These are phyloP conservation scores for Prillingera fragicola DNA, from an alignment of 1,284 basidiomycete genomes.

Conservation along the genomic window DNA sequence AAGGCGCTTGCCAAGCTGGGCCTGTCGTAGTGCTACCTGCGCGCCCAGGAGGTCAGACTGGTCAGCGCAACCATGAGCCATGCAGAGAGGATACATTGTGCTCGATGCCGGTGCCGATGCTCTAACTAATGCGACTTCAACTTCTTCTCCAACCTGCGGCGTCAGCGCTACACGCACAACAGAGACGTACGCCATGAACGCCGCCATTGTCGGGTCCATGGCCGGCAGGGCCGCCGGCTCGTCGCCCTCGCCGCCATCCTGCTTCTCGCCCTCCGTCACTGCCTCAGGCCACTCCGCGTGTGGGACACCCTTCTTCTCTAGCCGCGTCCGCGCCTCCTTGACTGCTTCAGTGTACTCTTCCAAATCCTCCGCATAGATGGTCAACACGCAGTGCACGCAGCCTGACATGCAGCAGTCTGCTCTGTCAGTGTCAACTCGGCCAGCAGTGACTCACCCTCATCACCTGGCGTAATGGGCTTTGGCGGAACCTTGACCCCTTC, in stretches of 20 bases:
- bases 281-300: conserved; percentile 61
- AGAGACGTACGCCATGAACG: conserved; percentile 14
- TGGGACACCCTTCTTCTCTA: conserved; percentile 55
- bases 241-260: neutral
- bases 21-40: neutral
- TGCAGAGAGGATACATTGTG: too few relatives aligned
- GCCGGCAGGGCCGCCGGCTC: neutral
- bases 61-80: too few relatives aligned
- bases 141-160: conserved; percentile 6
- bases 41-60: too few relatives aligned
- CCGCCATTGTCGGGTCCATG: conserved; percentile 15
- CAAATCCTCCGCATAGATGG: conserved; percentile 72
- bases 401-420: conserved; percentile 88
- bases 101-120: too few relatives aligned
- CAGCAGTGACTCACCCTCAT: conserved; percentile 31
- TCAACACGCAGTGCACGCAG: conserved; percentile 81
- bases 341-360: conserved; percentile 61
- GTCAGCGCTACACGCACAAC: neutral
- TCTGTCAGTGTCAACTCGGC: neutral
- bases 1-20: too few relatives aligned
- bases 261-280: conserved; percentile 23
- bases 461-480: conserved; percentile 36
- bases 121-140: neutral
- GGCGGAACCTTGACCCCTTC: conserved; percentile 35
- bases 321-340: conserved; percentile 52